Percentiles rank a stretch among this genome's conserved stretches.
These are phyloP conservation scores for Penicillium robsamsonii DNA, from an alignment of 495 filamentous ascomycete genomes.

Conservation along the genomic window DNA sequence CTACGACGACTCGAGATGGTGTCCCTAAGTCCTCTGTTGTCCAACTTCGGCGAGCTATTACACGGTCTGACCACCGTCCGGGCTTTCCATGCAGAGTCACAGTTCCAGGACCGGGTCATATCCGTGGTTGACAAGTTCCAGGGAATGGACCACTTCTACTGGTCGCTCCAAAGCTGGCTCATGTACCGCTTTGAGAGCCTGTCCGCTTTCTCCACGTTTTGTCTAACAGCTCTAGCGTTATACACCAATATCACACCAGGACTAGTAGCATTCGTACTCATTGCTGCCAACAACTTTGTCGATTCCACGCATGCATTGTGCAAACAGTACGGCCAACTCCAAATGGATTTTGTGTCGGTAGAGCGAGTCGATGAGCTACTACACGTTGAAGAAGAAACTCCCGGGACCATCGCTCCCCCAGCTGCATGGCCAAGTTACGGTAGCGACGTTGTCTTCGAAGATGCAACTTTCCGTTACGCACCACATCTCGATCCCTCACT, in stretches of 20 bases:
- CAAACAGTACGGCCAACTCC: conserved; percentile 71
- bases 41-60: conserved; percentile 78
- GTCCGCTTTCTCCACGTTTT: conserved; percentile 67
- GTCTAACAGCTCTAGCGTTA: conserved; percentile 67
- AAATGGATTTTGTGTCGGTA: conserved; percentile 88
- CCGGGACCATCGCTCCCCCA: conserved; percentile 63
- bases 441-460: conserved; percentile 70
- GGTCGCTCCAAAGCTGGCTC: conserved; percentile 80
- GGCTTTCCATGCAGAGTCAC: conserved; percentile 66
- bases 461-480: conserved; percentile 75
- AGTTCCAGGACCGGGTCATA: conserved; percentile 75
- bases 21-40: conserved; percentile 75
- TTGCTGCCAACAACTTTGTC: conserved; percentile 51
- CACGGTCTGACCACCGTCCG: conserved; percentile 79
- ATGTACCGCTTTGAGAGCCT: conserved; percentile 72
- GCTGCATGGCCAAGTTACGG: conserved; percentile 69
- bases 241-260: conserved; percentile 68
- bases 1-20: conserved; percentile 81
- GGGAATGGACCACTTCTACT: conserved; percentile 92
- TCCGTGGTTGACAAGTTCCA: conserved; percentile 77
- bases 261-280: conserved; percentile 68
- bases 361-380: conserved; percentile 78
- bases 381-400: conserved; percentile 68
- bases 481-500: conserved; percentile 70
- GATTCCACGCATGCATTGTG: conserved; percentile 69